Percentiles rank a stretch among this genome's conserved stretches.
Evolutionary conservation across 176 grass and related monocot genomes (phyloP).

Genomic region (Cenchrus purpureus): DNA sequence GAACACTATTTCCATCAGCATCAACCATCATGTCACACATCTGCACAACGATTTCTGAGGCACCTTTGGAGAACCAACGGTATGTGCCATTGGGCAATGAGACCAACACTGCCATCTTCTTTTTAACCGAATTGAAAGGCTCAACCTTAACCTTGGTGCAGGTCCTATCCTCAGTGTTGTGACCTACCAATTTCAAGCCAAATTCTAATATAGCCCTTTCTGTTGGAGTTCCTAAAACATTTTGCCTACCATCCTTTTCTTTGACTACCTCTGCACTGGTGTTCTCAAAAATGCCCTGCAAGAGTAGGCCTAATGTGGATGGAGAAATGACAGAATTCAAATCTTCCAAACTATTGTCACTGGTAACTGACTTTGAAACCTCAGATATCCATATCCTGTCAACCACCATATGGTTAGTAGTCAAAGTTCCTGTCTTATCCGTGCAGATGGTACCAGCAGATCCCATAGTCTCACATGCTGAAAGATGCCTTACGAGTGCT

Average conservation of each 20-base stretch:
- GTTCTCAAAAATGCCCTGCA: slow-evolving; percentile 91
- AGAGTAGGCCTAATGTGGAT: slow-evolving; percentile 54
- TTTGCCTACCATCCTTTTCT: slow-evolving; percentile 74
- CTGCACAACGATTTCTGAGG: slow-evolving; percentile 79
- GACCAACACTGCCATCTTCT: slow-evolving; percentile 86
- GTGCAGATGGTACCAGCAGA: slow-evolving; percentile 94
- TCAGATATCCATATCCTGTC: slow-evolving; percentile 90
- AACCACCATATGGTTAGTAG: slow-evolving; percentile 96
- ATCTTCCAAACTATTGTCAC: slow-evolving; percentile 46
- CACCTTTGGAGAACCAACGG: slow-evolving; percentile 87
- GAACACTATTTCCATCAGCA: slow-evolving; percentile 57
- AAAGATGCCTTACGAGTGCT: slow-evolving; percentile 88
- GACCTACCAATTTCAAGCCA: slow-evolving; percentile 69
- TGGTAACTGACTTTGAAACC: slow-evolving; percentile 57
- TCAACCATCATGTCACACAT: slow-evolving; percentile 81
- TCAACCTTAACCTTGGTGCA: slow-evolving; percentile 91
- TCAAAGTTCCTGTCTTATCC: slow-evolving; percentile 98
- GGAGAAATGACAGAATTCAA: slow-evolving; percentile 62
- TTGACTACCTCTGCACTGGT: slow-evolving; percentile 83
- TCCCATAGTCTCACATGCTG: slow-evolving; percentile 96
- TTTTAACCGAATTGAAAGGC: slow-evolving; percentile 94
- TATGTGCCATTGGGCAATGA: slow-evolving; percentile 56
- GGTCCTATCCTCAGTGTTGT: slow-evolving; percentile 47
- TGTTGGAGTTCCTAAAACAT: slow-evolving; percentile 84
- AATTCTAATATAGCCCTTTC: slow-evolving; percentile 89